Base-by-base conservation (phyloP, 176 grass and related monocot species). In the Lolium multiflorum region DNA sequence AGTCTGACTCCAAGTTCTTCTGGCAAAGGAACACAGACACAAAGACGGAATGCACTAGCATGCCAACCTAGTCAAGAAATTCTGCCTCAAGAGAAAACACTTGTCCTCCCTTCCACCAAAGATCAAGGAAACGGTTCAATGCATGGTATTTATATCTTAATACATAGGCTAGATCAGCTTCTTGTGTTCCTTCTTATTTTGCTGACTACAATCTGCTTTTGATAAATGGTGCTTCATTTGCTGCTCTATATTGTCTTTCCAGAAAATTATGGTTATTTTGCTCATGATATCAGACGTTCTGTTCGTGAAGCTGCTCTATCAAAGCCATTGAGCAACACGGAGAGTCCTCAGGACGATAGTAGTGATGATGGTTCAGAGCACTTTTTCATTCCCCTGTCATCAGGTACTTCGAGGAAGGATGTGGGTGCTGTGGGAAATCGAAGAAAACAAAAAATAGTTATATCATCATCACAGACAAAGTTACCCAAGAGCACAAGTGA, bases 291-390 rank as follows among this genome's bases (percentile, higher is more conserved):
- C 73, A 99, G 90, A 86, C 83, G 90, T 76, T 88, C 97, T 90
- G 92, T 99, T 75, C 94, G 97, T 85, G 94, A 97, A 90, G 85
- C 92, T 88, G 97, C 97, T 81, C 60, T 99, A 38, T 89, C 92
- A 89, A 94, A 87, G 77, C 92, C 89, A 71, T 90, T 76, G 44
- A 89, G 21, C 74, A 94, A 84, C 74, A 52, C 83, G 62, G 90
- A 91, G 87, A 85, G 79, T 60, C 69, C 83, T 80, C 80, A 89
- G 41, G 90, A 93, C 57, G 91, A 88, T 81, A 89, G 69, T 83
- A 86, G 73, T 38, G 92, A 89, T 55, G 91, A 99, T 77, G 87
- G 78, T 74, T 92, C 97, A 37, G 86, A 94, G 80, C 93, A 99
- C 80, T 99, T 97, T 81, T 99, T 97, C 83, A 91, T 94, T 82